Evolutionary conservation across 768 basidiomycete species (phyloP).

Genomic region (Guyanaporus albipodus): DNA sequence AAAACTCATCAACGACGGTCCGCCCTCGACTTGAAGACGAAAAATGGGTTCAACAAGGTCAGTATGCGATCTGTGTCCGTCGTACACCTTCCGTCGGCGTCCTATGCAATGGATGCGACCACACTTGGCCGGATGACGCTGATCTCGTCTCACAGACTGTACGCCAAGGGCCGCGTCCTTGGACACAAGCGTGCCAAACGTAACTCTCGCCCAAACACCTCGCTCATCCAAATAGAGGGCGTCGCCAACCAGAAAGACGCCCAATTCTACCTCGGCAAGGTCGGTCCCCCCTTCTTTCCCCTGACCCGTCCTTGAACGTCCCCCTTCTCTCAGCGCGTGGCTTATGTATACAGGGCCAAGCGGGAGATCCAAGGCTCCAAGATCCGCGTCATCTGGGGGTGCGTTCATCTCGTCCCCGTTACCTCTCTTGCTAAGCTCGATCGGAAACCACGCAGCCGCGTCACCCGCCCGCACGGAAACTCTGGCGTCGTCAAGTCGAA

Average conservation of each 20-base stretch:
- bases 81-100: background rate
- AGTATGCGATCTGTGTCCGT: slow-evolving; percentile 29
- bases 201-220: slow-evolving; percentile 93
- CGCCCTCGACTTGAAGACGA: slow-evolving; percentile 31
- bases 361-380: slow-evolving; percentile 91
- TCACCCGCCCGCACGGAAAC: slow-evolving; percentile 91
- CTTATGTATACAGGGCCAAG: slow-evolving; percentile 98
- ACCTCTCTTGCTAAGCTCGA: background rate
- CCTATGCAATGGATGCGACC: slow-evolving; percentile 14
- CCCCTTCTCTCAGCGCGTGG: slow-evolving; percentile 64
- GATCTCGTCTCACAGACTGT: slow-evolving; percentile 60
- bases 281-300: slow-evolving; percentile 33
- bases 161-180: slow-evolving; percentile 93
- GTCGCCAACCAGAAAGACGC: slow-evolving; percentile 91
- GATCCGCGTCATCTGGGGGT: slow-evolving; percentile 99
- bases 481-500: slow-evolving; percentile 96
- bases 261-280: slow-evolving; percentile 98
- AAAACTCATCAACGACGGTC: slow-evolving; percentile 26
- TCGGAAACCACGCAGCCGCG: slow-evolving; percentile 49
- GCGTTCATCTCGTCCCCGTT: slow-evolving; percentile 27
- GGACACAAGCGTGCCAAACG: slow-evolving; percentile 99
- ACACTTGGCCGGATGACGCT: slow-evolving; percentile 7
- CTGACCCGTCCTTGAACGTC: background rate
- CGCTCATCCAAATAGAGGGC: slow-evolving; percentile 96
- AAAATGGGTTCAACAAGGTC: slow-evolving; percentile 82